A percentile compares a stretch with the other conserved stretches of the same genome.
Conservation (phyloP, 2,329 filamentous ascomycete genomes). For the Phaeosphaeria sp. region DNA sequence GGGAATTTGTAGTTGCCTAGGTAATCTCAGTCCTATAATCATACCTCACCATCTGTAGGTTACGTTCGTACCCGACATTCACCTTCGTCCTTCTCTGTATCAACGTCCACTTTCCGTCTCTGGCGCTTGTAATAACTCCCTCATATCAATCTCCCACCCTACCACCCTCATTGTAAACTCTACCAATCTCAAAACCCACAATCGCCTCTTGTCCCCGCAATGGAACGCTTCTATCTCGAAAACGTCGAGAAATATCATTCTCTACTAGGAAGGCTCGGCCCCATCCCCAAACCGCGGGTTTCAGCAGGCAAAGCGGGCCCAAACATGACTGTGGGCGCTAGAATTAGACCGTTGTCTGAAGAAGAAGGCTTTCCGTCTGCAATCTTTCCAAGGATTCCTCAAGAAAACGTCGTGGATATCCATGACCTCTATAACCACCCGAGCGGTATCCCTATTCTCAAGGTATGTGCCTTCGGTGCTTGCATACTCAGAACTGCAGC, state of each 20-base stretch:
- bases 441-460: conserved; percentile 16
- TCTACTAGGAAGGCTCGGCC: conserved; percentile 17
- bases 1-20: not conserved
- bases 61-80: not conserved
- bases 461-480: conserved; percentile 12
- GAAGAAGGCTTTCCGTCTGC: conserved; percentile 22
- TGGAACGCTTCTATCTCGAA: conserved; percentile 25
- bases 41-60: not conserved
- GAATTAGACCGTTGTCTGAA: conserved; percentile 17
- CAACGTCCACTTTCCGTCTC: not conserved
- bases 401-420: conserved; percentile 24
- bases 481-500: conserved; percentile 1
- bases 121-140: not conserved
- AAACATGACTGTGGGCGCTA: conserved; percentile 22
- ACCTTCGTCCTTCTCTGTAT: not conserved
- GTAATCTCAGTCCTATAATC: not conserved
- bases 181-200: not conserved
- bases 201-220: not conserved
- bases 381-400: conserved; percentile 15
- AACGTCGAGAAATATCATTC: conserved; percentile 19
- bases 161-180: not conserved
- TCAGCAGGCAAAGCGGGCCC: conserved; percentile 13
- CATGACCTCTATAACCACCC: conserved; percentile 29
- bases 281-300: conserved; percentile 20
- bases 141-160: not conserved